Evolutionary conservation across 768 basidiomycete genomes (phyloP).

Genomic region (Tephrocybe sp.): DNA sequence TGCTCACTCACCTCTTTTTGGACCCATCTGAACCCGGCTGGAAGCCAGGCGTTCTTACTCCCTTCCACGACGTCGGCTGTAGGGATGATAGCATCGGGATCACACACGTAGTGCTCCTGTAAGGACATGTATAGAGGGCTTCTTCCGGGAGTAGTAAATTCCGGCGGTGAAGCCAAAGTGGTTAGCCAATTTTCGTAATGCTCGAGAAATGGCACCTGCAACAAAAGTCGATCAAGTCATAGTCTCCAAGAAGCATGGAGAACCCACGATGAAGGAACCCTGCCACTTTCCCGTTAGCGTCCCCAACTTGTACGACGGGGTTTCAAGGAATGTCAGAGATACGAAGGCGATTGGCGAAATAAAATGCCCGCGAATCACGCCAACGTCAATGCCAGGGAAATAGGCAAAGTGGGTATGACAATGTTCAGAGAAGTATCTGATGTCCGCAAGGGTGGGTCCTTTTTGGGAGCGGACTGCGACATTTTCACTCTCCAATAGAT

Average conservation of each 20-base stretch:
- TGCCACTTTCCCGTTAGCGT: conserved; percentile 47
- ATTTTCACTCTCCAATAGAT: conserved; percentile 31
- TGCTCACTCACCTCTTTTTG: conserved; percentile 36
- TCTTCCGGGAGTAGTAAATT: conserved; percentile 33
- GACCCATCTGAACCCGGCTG: conserved; percentile 31
- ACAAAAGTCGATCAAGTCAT: neutral
- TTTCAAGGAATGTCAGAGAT: conserved; percentile 14
- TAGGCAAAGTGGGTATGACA: conserved; percentile 41
- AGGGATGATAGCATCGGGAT: conserved; percentile 30
- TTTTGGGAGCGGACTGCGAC: conserved; percentile 17
- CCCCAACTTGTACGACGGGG: conserved; percentile 37
- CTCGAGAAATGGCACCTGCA: conserved; percentile 37
- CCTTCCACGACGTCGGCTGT: conserved; percentile 30
- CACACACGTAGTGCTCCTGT: conserved; percentile 44
- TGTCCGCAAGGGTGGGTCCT: conserved; percentile 47
- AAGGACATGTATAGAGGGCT: conserved; percentile 47
- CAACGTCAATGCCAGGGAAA: conserved; percentile 23
- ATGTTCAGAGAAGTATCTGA: conserved; percentile 37
- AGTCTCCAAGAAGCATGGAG: neutral
- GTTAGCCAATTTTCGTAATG: conserved; percentile 35
- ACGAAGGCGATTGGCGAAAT: neutral
- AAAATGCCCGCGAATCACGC: conserved; percentile 1
- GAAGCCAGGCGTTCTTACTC: conserved; percentile 45
- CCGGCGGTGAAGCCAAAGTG: conserved; percentile 28
- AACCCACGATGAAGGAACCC: conserved; percentile 45